Conservation (phyloP, 2,329 filamentous ascomycete species). For the Ramularia endophylla region DNA sequence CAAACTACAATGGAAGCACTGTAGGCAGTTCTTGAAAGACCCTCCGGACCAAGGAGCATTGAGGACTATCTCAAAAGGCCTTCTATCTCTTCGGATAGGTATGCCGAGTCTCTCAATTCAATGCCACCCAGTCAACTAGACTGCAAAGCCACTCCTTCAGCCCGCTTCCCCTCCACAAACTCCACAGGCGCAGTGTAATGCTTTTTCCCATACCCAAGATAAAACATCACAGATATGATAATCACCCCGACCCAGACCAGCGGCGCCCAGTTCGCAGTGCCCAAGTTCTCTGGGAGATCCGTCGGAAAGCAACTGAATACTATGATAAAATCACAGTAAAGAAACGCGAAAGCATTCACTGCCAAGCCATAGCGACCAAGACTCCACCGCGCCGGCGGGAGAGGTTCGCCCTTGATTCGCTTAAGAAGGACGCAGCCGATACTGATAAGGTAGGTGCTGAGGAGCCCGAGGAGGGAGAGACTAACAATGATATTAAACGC, state of each 20-base stretch:
- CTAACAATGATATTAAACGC: slow-evolving; percentile 35
- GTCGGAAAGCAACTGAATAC: slow-evolving; percentile 28
- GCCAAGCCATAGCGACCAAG: slow-evolving; percentile 22
- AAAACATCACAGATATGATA: slow-evolving; percentile 22
- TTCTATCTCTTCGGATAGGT: too few species aligned
- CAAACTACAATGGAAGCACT: too few species aligned
- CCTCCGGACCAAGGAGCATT: too few species aligned
- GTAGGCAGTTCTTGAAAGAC: too few species aligned
- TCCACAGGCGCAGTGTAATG: slow-evolving; percentile 27
- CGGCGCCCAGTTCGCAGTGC: slow-evolving; percentile 27
- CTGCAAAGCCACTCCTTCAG: slow-evolving; percentile 21
- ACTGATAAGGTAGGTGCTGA: slow-evolving; percentile 33
- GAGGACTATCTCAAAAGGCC: too few species aligned
- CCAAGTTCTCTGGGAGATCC: slow-evolving; percentile 18
- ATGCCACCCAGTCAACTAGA: slow-evolving; percentile 12
- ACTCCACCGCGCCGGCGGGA: slow-evolving; percentile 24
- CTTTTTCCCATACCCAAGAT: slow-evolving; percentile 23
- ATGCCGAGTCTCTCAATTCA: slow-evolving; percentile 1
- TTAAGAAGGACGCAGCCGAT: slow-evolving; percentile 30
- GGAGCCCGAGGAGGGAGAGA: slow-evolving; percentile 29
- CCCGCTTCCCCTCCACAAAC: slow-evolving; percentile 25
- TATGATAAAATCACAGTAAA: slow-evolving; percentile 26
- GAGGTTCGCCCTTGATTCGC: slow-evolving; percentile 19
- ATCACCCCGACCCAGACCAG: slow-evolving; percentile 27
- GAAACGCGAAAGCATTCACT: slow-evolving; percentile 26